A percentile compares a stretch with the other conserved stretches of the same genome.
phyloP scores from a whole-genome alignment of 2,329 filamentous ascomycete species.

The Huntiella savannae region DNA sequence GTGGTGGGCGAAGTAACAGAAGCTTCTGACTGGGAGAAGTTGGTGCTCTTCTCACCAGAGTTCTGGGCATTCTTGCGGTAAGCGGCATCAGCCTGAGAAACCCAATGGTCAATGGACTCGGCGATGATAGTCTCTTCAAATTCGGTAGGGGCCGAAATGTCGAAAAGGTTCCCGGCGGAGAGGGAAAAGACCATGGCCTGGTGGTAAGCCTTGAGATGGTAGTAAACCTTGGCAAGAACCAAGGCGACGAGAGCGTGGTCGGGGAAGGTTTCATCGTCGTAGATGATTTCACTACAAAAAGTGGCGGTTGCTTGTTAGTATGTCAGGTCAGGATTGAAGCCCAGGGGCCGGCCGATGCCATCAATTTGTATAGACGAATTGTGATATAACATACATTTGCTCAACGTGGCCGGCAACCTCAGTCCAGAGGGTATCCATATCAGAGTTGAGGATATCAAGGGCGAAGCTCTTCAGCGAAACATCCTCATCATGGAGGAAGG shows the following conservation, averaged over 20 bases:
- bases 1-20: conserved; percentile 73
- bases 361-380: neutral
- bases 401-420: conserved; percentile 84
- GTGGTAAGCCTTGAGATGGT: conserved; percentile 95
- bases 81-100: conserved; percentile 29
- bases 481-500: conserved; percentile 89
- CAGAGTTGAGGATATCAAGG: conserved; percentile 82
- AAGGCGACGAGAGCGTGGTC: conserved; percentile 87
- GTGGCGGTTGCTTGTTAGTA: conserved; percentile 6
- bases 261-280: conserved; percentile 88
- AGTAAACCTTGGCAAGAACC: conserved; percentile 94
- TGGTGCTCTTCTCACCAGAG: conserved; percentile 32
- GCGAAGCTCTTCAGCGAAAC: conserved; percentile 88
- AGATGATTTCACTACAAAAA: conserved; percentile 65
- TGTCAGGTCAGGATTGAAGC: neutral
- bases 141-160: conserved; percentile 75
- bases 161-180: conserved; percentile 84
- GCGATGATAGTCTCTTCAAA: conserved; percentile 98
- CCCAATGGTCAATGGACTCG: conserved; percentile 96
- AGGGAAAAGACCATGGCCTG: conserved; percentile 98
- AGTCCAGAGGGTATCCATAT: conserved; percentile 94
- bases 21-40: conserved; percentile 57
- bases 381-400: conserved; percentile 50
- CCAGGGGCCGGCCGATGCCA: neutral
- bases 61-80: conserved; percentile 34